Evolutionary conservation across 805 yeast genomes (phyloP).

Genomic region (Wickerhamiella vanderwaltii): DNA sequence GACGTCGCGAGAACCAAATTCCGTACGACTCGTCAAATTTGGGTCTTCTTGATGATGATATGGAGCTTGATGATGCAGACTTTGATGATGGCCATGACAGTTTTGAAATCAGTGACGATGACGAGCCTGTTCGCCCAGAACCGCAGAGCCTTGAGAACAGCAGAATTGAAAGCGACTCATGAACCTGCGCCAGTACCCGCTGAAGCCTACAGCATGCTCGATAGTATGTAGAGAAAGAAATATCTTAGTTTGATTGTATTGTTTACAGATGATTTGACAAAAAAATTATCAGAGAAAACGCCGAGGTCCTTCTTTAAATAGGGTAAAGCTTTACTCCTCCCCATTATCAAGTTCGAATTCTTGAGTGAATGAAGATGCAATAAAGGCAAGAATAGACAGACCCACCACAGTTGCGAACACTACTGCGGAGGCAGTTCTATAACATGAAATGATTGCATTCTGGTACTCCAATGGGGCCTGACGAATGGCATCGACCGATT

Average conservation of each 20-base stretch:
- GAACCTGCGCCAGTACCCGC: too few species aligned
- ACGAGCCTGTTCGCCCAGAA: slow-evolving; percentile 8
- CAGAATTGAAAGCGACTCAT: too few species aligned
- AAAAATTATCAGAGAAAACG: too few species aligned
- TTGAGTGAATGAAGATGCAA: background rate
- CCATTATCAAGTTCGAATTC: slow-evolving; percentile 2
- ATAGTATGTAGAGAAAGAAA: too few species aligned
- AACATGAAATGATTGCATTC: slow-evolving; percentile 31
- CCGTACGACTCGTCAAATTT: slow-evolving; percentile 2
- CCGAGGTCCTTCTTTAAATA: too few species aligned
- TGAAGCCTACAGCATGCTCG: too few species aligned
- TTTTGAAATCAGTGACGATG: slow-evolving; percentile 7
- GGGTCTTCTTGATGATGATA: slow-evolving; percentile 9
- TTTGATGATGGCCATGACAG: slow-evolving; percentile 6
- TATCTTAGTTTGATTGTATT: too few species aligned
- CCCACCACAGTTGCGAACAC: background rate
- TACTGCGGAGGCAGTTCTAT: background rate
- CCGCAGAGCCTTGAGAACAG: slow-evolving; percentile 1
- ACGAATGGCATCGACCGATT: slow-evolving; percentile 40
- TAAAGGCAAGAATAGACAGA: background rate
- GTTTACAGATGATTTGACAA: too few species aligned
- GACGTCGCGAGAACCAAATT: background rate
- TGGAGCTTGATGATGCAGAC: slow-evolving; percentile 6
- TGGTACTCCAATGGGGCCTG: slow-evolving; percentile 37
- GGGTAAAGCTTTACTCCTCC: too few species aligned